These are phyloP conservation scores for Tolypocladium cylindrosporum DNA, from an alignment of 2,329 filamentous ascomycete species.

Conservation along the genomic window DNA sequence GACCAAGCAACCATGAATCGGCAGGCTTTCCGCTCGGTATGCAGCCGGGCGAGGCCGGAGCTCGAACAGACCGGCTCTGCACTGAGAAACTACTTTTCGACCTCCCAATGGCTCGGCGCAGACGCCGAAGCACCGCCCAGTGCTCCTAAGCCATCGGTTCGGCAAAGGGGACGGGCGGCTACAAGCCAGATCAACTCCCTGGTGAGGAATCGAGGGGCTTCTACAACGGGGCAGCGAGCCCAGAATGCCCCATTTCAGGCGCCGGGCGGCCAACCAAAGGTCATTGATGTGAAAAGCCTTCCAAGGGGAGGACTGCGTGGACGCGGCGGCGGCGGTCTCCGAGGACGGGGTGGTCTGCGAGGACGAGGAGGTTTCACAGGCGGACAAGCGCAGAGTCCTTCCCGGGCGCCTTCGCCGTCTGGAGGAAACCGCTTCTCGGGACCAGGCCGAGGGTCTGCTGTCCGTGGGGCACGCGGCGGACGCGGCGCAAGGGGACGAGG, in stretches of 20 bases:
- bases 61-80: slow-evolving; percentile 19
- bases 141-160: slow-evolving; percentile 12
- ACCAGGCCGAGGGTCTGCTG: slow-evolving; percentile 2
- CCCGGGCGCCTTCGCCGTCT: slow-evolving; percentile 1
- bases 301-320: slow-evolving; percentile 19
- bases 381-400: not conserved
- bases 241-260: slow-evolving; percentile 1
- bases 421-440: slow-evolving; percentile 9
- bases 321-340: slow-evolving; percentile 15
- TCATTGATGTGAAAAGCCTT: slow-evolving; percentile 29
- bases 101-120: slow-evolving; percentile 22
- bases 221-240: not conserved
- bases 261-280: slow-evolving; percentile 15
- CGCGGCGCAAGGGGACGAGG: not conserved
- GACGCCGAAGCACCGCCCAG: slow-evolving; percentile 13
- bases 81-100: slow-evolving; percentile 25
- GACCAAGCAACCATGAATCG: slow-evolving; percentile 22
- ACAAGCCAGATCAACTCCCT: slow-evolving; percentile 23
- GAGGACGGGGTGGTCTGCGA: slow-evolving; percentile 7
- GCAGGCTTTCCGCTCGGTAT: slow-evolving; percentile 27
- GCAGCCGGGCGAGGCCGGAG: slow-evolving; percentile 23
- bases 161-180: slow-evolving; percentile 22
- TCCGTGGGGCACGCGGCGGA: slow-evolving; percentile 9
- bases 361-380: slow-evolving; percentile 2
- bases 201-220: slow-evolving; percentile 10